Percentiles rank a stretch among this genome's conserved stretches.
Evolutionary conservation across 2,329 filamentous ascomycete species (phyloP).

Genomic region (Arthrobotrys musiformis): DNA sequence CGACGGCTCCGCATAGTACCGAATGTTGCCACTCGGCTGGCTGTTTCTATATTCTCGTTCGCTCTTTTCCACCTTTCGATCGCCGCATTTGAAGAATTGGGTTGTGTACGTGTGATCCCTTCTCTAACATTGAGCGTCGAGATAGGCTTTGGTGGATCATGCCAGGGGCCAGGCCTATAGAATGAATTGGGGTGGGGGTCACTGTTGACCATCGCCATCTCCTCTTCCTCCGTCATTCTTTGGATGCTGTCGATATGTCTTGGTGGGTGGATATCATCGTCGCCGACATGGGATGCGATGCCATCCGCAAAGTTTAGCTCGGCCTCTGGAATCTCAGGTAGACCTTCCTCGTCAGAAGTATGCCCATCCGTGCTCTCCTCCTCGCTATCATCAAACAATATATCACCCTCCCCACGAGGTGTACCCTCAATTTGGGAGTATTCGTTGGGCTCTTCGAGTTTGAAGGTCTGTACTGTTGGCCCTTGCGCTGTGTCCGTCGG

Average conservation of each 20-base stretch:
- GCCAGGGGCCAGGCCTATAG: conserved; percentile 60
- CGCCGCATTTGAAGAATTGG: conserved; percentile 66
- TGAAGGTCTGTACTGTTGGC: conserved; percentile 2
- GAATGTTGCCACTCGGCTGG: conserved; percentile 62
- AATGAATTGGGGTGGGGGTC: conserved; percentile 60
- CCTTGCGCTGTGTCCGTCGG: not conserved
- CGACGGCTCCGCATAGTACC: conserved; percentile 58
- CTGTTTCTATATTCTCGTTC: conserved; percentile 65
- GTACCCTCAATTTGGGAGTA: conserved; percentile 43
- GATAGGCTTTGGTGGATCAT: conserved; percentile 63
- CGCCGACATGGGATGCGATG: conserved; percentile 38
- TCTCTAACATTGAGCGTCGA: conserved; percentile 61
- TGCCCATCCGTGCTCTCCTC: conserved; percentile 49
- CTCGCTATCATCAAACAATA: conserved; percentile 51
- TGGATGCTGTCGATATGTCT: conserved; percentile 49
- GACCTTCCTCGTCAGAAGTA: conserved; percentile 49
- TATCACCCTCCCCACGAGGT: conserved; percentile 49
- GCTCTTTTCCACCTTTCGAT: conserved; percentile 65
- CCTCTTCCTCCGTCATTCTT: conserved; percentile 58
- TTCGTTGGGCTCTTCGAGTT: conserved; percentile 23
- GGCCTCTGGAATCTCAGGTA: conserved; percentile 46
- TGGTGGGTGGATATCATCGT: conserved; percentile 43
- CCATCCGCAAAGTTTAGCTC: conserved; percentile 43
- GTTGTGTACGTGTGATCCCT: conserved; percentile 63
- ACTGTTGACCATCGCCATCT: conserved; percentile 56